phyloP scores from a whole-genome alignment of 1,139 yeast species.

The Pichia norvegensis region DNA sequence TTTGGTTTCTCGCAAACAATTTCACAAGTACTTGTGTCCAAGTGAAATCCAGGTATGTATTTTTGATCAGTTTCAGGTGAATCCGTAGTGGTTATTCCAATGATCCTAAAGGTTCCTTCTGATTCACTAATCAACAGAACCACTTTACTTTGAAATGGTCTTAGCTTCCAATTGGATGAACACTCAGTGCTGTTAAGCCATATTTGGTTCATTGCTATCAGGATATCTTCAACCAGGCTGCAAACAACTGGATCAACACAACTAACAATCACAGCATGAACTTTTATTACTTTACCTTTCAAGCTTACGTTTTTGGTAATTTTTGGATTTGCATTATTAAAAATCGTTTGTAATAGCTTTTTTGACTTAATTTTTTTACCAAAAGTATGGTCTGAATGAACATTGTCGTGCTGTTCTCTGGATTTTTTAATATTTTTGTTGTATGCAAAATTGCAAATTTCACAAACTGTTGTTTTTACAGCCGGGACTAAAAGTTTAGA shows the following conservation, averaged over 20 bases:
- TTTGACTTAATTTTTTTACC: slow-evolving; percentile 31
- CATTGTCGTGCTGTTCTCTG: slow-evolving; percentile 38
- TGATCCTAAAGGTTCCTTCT: slow-evolving; percentile 30
- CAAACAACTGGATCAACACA: slow-evolving; percentile 1
- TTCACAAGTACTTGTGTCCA: slow-evolving; percentile 34
- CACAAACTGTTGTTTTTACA: background rate
- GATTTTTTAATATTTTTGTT: slow-evolving; percentile 1
- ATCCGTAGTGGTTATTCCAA: slow-evolving; percentile 47
- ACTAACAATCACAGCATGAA: slow-evolving; percentile 27
- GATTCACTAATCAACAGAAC: background rate
- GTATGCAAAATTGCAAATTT: slow-evolving; percentile 2
- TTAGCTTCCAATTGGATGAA: slow-evolving; percentile 3
- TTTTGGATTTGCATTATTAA: slow-evolving; percentile 20
- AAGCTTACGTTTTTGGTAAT: background rate
- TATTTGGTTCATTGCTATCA: slow-evolving; percentile 3
- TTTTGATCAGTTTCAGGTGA: slow-evolving; percentile 16
- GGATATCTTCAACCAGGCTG: background rate
- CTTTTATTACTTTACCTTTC: background rate
- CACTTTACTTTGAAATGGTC: slow-evolving; percentile 4
- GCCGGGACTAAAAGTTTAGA: background rate
- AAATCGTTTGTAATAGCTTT: slow-evolving; percentile 16
- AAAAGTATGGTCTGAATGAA: slow-evolving; percentile 38
- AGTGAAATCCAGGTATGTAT: slow-evolving; percentile 35
- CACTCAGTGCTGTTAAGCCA: slow-evolving; percentile 5
- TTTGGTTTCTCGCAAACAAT: slow-evolving; percentile 29